These are phyloP conservation scores for Aristolochia californica DNA, from an alignment of 164 flowering plant genomes.

Conservation along the genomic window DNA sequence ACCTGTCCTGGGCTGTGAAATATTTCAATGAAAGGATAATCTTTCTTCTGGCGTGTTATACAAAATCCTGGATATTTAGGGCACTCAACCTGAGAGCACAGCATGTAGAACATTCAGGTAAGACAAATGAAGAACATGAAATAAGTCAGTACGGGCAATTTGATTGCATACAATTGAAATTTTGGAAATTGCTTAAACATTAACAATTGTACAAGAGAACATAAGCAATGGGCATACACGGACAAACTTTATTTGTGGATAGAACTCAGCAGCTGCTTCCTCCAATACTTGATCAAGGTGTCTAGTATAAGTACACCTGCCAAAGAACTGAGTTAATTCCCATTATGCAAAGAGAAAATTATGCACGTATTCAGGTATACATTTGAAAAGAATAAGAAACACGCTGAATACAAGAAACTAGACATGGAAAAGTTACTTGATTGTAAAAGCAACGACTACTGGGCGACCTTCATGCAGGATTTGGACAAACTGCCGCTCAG, in stretches of 20 bases:
- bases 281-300: conserved; percentile 79
- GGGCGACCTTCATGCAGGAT: conserved; percentile 79
- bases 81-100: conserved; percentile 64
- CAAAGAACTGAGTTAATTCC: background rate
- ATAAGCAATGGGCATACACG: conserved; percentile 35
- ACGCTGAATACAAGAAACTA: background rate
- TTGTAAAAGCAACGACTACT: conserved; percentile 82
- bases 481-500: conserved; percentile 89
- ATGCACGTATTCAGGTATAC: background rate
- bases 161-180: background rate
- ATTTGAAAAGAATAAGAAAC: background rate
- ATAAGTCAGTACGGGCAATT: background rate
- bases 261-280: conserved; percentile 81
- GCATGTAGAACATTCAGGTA: background rate
- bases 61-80: conserved; percentile 96
- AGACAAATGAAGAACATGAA: background rate
- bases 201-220: background rate
- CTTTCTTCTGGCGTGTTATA: conserved; percentile 63
- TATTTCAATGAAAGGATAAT: conserved; percentile 86
- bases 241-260: conserved; percentile 76
- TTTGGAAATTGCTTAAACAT: background rate
- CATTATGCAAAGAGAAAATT: background rate
- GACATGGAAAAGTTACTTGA: conserved; percentile 38
- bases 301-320: conserved; percentile 55
- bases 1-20: conserved; percentile 86